These are phyloP conservation scores for Venturia nashicola DNA, from an alignment of 2,329 filamentous ascomycete species.

Conservation along the genomic window DNA sequence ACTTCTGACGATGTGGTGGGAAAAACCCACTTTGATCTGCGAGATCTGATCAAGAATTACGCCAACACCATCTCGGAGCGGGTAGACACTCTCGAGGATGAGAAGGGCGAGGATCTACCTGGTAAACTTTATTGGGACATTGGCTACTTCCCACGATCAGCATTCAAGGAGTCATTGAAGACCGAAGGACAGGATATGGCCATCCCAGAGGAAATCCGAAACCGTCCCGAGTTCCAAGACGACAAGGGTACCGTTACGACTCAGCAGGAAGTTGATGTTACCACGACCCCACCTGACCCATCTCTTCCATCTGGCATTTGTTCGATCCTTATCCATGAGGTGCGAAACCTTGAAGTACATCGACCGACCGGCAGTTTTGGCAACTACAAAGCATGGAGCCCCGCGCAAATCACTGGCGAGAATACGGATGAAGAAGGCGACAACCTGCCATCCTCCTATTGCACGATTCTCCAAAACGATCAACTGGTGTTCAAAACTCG, in stretches of 20 bases:
- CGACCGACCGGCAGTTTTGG: conserved; percentile 41
- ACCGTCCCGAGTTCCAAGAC: conserved; percentile 50
- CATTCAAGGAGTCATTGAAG: conserved; percentile 45
- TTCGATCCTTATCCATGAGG: conserved; percentile 60
- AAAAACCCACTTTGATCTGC: conserved; percentile 58
- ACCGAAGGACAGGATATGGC: conserved; percentile 33
- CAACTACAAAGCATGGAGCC: conserved; percentile 28
- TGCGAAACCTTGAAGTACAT: conserved; percentile 53
- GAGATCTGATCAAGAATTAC: conserved; percentile 46
- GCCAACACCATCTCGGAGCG: conserved; percentile 43
- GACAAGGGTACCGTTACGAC: conserved; percentile 52
- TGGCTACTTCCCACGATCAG: conserved; percentile 52
- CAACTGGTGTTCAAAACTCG: background rate
- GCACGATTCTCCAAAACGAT: background rate
- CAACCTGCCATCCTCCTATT: conserved; percentile 37
- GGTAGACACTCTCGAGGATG: conserved; percentile 51
- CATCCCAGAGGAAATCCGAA: conserved; percentile 42
- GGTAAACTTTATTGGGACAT: conserved; percentile 58
- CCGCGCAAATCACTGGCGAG: conserved; percentile 26
- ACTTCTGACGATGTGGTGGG: conserved; percentile 65
- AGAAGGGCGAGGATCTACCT: conserved; percentile 54
- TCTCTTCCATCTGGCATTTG: conserved; percentile 54
- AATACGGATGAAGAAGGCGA: conserved; percentile 50
- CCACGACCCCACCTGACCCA: conserved; percentile 51
- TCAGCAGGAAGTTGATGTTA: conserved; percentile 54